Base-by-base conservation (phyloP, 495 filamentous ascomycete species). In the Aspergillus steynii region DNA sequence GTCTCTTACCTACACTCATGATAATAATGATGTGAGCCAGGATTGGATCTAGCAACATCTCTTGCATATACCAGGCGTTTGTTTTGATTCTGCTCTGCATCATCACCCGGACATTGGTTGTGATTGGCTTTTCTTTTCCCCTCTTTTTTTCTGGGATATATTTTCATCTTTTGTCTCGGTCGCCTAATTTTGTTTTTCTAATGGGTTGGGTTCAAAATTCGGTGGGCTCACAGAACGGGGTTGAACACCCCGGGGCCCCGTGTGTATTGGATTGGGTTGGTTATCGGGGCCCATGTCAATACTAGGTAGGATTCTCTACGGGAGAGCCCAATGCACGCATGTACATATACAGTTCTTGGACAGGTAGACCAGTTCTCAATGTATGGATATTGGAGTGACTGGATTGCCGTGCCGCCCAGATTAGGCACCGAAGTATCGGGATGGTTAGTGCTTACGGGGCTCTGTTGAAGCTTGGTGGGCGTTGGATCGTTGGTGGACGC, bases 11-110 rank as follows among this genome's bases (percentile, higher is more conserved):
- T 46, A 32, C 42, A 34, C 31, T 29, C 42, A 56, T 58, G 55
- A 62, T 56, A 56, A 45, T 62, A 34, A 58, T 29, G 54, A 62
- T 56, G 34, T 53, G 49, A 46, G 10, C 42, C 32, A 47, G 55
- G 51, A 50, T 48, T 53, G 26, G 50, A 50, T 27, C 28, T 53
- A 53, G 15, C 46, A 20, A 49, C 26, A 54, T 51, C 57, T 61
- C 54, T 55, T 70, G 65, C 62, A 70, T 68, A 63, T 62, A 61
- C 58, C 54, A 51, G 66, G 71, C 66, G 71, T 73, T 68, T 53
- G 56, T 47, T 62, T 48, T 58, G 29, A 25, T 29, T 60, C 58
- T 34, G 55, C 47, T 28, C 26, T 55, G 62, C 47, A 59, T 59
- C 51, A 56, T 14, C 31, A 29, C 49, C 47, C 29, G 57, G 32